A percentile compares a stretch with the other conserved stretches of the same genome.
Conservation (phyloP, 257 asterid species). For the Fraxinus cuspidata region DNA sequence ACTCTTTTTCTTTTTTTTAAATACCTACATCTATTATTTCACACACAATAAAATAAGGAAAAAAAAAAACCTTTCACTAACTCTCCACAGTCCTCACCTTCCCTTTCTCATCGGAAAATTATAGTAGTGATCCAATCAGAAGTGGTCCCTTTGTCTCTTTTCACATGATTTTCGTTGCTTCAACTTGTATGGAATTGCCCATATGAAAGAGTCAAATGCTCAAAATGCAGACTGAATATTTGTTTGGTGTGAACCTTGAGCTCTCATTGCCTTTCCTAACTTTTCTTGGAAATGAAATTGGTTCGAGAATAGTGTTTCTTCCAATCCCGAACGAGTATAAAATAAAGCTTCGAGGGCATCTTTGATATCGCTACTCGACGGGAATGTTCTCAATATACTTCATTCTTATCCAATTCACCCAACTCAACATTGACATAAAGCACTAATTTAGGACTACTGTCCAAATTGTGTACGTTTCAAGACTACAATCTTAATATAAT, state of each 20-base stretch:
- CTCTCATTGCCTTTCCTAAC: slow-evolving; percentile 40
- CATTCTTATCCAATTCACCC: too few relatives aligned
- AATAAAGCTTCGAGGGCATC: neutral
- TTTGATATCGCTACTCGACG: neutral
- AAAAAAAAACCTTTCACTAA: neutral
- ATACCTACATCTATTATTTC: too few relatives aligned
- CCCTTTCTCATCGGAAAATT: slow-evolving; percentile 42
- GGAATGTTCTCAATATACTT: too few relatives aligned
- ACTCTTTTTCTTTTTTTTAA: too few relatives aligned
- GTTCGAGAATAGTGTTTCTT: slow-evolving; percentile 22
- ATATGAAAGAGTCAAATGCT: slow-evolving; percentile 26
- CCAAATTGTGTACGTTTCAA: too few relatives aligned
- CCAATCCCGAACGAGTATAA: neutral
- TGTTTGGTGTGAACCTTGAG: slow-evolving; percentile 35
- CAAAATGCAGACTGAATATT: slow-evolving; percentile 29
- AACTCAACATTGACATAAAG: too few relatives aligned
- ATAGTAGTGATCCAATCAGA: slow-evolving; percentile 25
- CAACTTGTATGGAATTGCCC: slow-evolving; percentile 39
- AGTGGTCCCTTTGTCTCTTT: slow-evolving; percentile 43
- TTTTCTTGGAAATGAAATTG: slow-evolving; percentile 32
- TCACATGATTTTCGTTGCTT: slow-evolving; percentile 41
- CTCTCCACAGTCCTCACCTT: neutral
- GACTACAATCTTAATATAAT: too few relatives aligned
- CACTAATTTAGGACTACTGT: too few relatives aligned
- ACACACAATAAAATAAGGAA: neutral